Percentiles rank a stretch among this genome's conserved stretches.
These are phyloP conservation scores for Aspergillus costaricaensis DNA, from an alignment of 2,329 filamentous ascomycete genomes.

Conservation along the genomic window DNA sequence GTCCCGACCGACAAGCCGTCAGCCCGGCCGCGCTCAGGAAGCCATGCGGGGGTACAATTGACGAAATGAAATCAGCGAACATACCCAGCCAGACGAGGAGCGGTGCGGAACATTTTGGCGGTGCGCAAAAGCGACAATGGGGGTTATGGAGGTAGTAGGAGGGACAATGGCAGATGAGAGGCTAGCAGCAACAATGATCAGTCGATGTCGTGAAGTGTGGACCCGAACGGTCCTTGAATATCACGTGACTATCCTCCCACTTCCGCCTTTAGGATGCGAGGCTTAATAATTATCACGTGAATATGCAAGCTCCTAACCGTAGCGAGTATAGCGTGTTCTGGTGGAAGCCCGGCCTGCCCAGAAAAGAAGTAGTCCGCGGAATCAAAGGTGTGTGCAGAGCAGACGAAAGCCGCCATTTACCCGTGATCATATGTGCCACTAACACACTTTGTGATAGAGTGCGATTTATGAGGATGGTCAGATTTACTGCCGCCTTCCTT, in stretches of 20 bases:
- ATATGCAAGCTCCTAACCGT: slow-evolving; percentile 15
- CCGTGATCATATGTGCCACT: slow-evolving; percentile 3
- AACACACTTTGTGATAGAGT: neutral
- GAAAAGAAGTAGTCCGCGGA: slow-evolving; percentile 14
- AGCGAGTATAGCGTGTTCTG: neutral
- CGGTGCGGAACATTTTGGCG: slow-evolving; percentile 46
- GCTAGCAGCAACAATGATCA: slow-evolving; percentile 22
- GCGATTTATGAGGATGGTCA: slow-evolving; percentile 33
- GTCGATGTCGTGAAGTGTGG: slow-evolving; percentile 34
- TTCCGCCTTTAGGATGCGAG: slow-evolving; percentile 31
- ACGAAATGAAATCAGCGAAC: slow-evolving; percentile 21
- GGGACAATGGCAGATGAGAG: slow-evolving; percentile 30
- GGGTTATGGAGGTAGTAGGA: slow-evolving; percentile 26
- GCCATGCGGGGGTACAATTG: slow-evolving; percentile 4
- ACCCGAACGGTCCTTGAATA: slow-evolving; percentile 22
- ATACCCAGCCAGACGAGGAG: slow-evolving; percentile 47
- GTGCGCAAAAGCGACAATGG: slow-evolving; percentile 28
- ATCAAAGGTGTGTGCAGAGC: slow-evolving; percentile 10
- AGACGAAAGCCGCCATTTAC: neutral
- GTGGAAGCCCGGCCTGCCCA: slow-evolving; percentile 8
- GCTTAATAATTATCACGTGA: slow-evolving; percentile 28
- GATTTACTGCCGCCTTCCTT: slow-evolving; percentile 12
- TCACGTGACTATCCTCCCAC: slow-evolving; percentile 36
- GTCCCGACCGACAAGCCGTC: slow-evolving; percentile 18
- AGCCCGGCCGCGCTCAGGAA: slow-evolving; percentile 17